Conservation (phyloP, 2,329 filamentous ascomycete species). For the Neofusicoccum umdonicola region DNA sequence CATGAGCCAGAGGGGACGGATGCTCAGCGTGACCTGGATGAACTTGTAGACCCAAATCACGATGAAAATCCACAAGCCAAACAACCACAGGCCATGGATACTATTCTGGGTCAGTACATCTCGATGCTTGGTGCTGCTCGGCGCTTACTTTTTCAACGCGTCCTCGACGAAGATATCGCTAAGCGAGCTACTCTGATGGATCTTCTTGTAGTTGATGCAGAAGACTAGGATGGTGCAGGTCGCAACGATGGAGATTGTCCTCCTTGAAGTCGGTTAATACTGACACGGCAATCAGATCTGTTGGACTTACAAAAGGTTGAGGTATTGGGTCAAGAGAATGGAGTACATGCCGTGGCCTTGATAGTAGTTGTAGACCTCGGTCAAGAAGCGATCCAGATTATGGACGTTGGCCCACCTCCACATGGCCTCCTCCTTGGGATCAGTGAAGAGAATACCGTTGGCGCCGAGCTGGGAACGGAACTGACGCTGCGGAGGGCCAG, state of each 20-base stretch:
- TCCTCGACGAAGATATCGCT: constrained; percentile 65
- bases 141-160: constrained; percentile 58
- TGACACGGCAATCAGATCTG: background rate
- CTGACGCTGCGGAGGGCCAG: constrained; percentile 18
- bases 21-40: constrained; percentile 6
- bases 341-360: constrained; percentile 80
- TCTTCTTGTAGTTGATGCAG: constrained; percentile 76
- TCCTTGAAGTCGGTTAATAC: constrained; percentile 50
- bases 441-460: constrained; percentile 32
- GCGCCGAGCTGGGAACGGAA: constrained; percentile 16
- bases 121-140: background rate
- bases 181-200: constrained; percentile 64
- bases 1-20: constrained; percentile 54
- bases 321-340: constrained; percentile 68
- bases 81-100: constrained; percentile 74
- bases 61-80: constrained; percentile 78
- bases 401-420: constrained; percentile 92
- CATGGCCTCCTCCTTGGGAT: constrained; percentile 74
- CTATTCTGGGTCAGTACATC: constrained; percentile 29
- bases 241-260: constrained; percentile 76
- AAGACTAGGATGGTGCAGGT: constrained; percentile 81
- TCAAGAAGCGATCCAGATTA: constrained; percentile 83
- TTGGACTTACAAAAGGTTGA: constrained; percentile 68
- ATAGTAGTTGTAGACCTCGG: constrained; percentile 84
- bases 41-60: constrained; percentile 80